Conservation (phyloP, 129 eudicot genomes). For the Saposhnikovia divaricata region DNA sequence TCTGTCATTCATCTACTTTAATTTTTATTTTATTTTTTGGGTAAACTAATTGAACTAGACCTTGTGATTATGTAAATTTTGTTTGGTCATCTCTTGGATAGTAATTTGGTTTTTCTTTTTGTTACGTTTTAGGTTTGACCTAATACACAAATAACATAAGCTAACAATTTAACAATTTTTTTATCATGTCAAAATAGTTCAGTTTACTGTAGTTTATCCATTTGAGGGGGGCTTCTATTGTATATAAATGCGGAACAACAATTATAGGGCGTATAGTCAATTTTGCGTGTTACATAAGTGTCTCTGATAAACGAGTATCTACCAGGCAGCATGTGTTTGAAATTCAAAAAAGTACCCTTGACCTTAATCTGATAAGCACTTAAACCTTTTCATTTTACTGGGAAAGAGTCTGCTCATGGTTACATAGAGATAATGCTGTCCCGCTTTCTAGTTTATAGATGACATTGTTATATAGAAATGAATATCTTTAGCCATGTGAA, state of each 20-base stretch:
- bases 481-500: neutral
- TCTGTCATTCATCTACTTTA: neutral
- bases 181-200: neutral
- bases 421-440: neutral
- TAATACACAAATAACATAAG: neutral
- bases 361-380: neutral
- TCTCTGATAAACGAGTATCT: neutral
- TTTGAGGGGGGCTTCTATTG: neutral
- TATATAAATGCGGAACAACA: neutral
- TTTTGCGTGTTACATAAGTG: neutral
- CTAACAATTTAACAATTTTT: neutral
- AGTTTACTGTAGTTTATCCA: neutral
- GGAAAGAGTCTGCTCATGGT: neutral
- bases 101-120: neutral
- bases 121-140: neutral
- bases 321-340: neutral
- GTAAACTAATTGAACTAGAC: neutral
- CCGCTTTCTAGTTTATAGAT: neutral
- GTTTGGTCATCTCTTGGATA: neutral
- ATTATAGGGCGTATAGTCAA: neutral
- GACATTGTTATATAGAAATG: neutral
- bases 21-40: neutral
- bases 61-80: neutral
- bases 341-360: neutral
- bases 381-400: neutral